Evolutionary conservation across 345 rosid genomes (phyloP).

Genomic region (Citrus hindsii): DNA sequence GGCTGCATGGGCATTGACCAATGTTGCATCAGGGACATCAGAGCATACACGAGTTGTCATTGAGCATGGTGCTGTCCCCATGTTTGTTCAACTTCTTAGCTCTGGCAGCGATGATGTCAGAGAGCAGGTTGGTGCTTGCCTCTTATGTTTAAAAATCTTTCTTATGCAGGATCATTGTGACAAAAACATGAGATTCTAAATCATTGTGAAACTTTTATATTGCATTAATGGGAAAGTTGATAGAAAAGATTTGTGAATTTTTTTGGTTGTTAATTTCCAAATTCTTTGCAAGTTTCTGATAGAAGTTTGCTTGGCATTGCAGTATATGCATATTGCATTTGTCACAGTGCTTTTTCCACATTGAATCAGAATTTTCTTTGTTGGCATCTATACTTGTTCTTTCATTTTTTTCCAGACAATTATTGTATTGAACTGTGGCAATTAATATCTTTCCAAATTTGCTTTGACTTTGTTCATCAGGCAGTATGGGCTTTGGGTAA

Average conservation of each 20-base stretch:
- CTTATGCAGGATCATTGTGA: background rate
- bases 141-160: background rate
- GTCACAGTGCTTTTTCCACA: background rate
- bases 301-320: background rate
- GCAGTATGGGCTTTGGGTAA: slow-evolving; percentile 85
- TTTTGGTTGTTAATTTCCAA: background rate
- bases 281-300: background rate
- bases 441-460: background rate
- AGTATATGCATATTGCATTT: background rate
- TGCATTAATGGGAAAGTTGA: background rate
- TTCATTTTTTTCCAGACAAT: background rate
- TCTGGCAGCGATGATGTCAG: slow-evolving; percentile 82
- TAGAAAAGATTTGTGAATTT: background rate
- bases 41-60: slow-evolving; percentile 82
- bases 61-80: slow-evolving; percentile 76
- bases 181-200: background rate
- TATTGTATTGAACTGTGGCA: background rate
- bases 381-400: background rate
- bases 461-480: slow-evolving; percentile 24
- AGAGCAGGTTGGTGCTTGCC: slow-evolving; percentile 58
- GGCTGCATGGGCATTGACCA: slow-evolving; percentile 93
- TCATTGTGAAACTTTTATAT: background rate
- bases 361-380: no score
- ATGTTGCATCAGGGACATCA: slow-evolving; percentile 86
- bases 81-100: slow-evolving; percentile 76